phyloP scores from a whole-genome alignment of 176 grass and related monocot genomes.

The Cenchrus purpureus region DNA sequence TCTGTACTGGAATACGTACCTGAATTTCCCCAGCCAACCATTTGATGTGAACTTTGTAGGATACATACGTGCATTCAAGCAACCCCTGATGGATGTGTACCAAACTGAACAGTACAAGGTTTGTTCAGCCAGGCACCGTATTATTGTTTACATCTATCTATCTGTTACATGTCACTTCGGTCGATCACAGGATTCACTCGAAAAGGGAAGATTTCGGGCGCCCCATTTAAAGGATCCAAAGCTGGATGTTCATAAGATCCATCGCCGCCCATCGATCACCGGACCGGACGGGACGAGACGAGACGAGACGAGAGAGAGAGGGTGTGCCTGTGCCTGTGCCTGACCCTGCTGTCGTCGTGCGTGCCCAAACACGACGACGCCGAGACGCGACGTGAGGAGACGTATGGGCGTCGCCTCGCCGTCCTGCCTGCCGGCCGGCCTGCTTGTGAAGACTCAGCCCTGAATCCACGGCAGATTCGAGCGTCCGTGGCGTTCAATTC shows the following conservation, averaged over 20 bases:
- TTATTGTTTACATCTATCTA: neutral
- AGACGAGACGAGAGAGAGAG: neutral
- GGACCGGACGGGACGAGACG: neutral
- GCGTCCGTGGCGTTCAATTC: neutral
- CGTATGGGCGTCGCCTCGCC: neutral
- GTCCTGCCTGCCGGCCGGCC: no score
- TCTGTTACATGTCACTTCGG: neutral
- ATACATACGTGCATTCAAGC: neutral
- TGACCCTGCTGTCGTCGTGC: neutral
- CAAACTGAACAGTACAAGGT: neutral
- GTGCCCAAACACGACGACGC: neutral
- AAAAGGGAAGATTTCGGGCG: conserved; percentile 2
- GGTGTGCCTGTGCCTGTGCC: neutral
- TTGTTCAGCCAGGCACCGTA: neutral
- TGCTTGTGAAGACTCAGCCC: neutral
- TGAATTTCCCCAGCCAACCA: neutral
- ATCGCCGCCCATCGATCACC: neutral
- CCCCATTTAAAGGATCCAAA: neutral
- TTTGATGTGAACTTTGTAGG: neutral
- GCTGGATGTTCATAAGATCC: neutral
- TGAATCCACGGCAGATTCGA: neutral
- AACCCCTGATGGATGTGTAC: neutral
- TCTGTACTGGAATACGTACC: no score
- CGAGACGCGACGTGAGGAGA: conserved; percentile 21
- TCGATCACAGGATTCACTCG: conserved; percentile 22